Conservation (phyloP, 495 filamentous ascomycete species). For the Hypoxylon lienhwacheense region DNA sequence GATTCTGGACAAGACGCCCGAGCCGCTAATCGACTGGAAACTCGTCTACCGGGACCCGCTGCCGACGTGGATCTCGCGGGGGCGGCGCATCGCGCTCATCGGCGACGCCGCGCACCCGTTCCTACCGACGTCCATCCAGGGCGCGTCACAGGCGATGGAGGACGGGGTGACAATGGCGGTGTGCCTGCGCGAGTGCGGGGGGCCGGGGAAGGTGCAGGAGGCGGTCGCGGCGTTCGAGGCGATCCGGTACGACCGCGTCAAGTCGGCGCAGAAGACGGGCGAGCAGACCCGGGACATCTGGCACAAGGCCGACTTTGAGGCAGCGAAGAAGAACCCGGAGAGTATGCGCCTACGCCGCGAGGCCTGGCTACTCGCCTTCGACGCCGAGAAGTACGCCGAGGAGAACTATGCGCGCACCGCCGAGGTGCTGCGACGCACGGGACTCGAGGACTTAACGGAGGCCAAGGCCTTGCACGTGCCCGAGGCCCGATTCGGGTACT, state of each 20-base stretch:
- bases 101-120: conserved; percentile 77
- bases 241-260: conserved; percentile 57
- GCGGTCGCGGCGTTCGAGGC: conserved; percentile 53
- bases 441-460: conserved; percentile 15
- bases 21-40: conserved; percentile 68
- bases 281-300: conserved; percentile 61
- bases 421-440: conserved; percentile 20
- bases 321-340: conserved; percentile 61
- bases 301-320: conserved; percentile 63
- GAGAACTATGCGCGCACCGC: conserved; percentile 31
- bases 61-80: conserved; percentile 63
- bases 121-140: conserved; percentile 70
- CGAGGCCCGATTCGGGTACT: conserved; percentile 26
- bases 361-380: conserved; percentile 63
- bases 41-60: conserved; percentile 70
- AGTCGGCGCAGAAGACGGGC: conserved; percentile 60
- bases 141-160: conserved; percentile 72
- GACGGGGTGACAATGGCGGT: conserved; percentile 69
- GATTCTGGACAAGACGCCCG: conserved; percentile 61
- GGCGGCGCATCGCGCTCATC: conserved; percentile 61
- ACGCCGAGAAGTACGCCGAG: conserved; percentile 61
- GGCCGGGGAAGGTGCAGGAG: conserved; percentile 47
- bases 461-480: conserved; percentile 30
- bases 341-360: conserved; percentile 57
- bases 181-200: conserved; percentile 50